Base-by-base conservation (phyloP, 108 stramenopile genomes). In the Parietichytrium sp. region DNA sequence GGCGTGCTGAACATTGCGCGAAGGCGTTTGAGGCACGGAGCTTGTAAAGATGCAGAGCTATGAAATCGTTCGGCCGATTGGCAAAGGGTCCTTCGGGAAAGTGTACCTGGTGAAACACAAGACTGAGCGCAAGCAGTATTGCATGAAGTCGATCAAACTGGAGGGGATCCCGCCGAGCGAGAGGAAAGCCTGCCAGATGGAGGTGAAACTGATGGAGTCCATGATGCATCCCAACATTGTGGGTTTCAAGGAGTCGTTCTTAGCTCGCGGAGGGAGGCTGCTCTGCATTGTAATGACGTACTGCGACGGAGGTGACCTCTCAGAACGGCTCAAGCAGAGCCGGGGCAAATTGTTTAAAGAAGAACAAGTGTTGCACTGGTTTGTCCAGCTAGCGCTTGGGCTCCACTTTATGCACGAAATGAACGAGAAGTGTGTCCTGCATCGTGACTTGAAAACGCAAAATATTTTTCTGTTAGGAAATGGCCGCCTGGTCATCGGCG, bases 21-120 rank as follows among this genome's bases (percentile, higher is more conserved):
- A n/a, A n/a, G n/a, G n/a, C n/a, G n/a, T n/a, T n/a, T n/a, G n/a
- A n/a, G n/a, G n/a, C n/a, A n/a, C n/a, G n/a, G n/a, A n/a, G 33
- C 54, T n/a, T n/a, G n/a, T n/a, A 52, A 13, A 33, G 7, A 86
- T 86, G 86, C 83, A 86, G 10, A 83, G 82, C 3, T 91, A 91
- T 55, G 86, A 90, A 33, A 86, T 87, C 3, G 51, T 91, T 4
- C 84, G 87, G 45, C 23, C 89, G 12, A 85, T 92, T 8, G 91
- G 91, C 13, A 90, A 91, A 48, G 91, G 91, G 4, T 84, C 87
- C 29, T 92, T 92, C 49, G 91, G 91, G 10, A 91, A 92, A 85
- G 82, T 82, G 30, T 82, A 82, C 25, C 20, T 82, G 1, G 82
- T 78, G 2, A 80, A 47, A 29, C 82, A 82, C 50, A 51, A 27